Evolutionary conservation across 2,329 filamentous ascomycete species (phyloP), one percentile per base, ranked within the genome.

Genomic region (Seiridium cupressi): DNA sequence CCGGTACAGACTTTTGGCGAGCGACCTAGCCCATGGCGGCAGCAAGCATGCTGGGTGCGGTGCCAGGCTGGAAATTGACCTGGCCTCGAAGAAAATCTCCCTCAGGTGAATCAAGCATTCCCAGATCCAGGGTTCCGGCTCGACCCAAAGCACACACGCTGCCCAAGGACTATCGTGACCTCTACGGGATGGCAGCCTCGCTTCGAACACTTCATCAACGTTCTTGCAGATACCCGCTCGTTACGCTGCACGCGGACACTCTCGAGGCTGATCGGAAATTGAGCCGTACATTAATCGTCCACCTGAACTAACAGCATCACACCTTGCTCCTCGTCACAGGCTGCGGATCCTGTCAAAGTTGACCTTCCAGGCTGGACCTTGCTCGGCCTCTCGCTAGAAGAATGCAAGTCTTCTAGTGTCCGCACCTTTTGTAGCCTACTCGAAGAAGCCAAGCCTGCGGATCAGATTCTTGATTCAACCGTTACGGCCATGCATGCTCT

Each of bases 31-130:
- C 31, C 31, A 53, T 10, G 10, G 3, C 13, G 9, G 10, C 32
- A 38, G 31, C 48, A 51, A 42, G 34, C 35, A 36, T 36, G 38
- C 7, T 55, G 40, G n/a, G 38, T 55, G 44, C 38, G 36, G 36
- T 57, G 47, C 42, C 54, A 57, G 13, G 31, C 34, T 55, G 42
- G 31, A 46, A 44, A 57, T 36, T 34, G 18, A 46, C 49, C 49
- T 13, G 49, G 38, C 72, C 26, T 32, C 8, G 7, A 31, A 44
- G 32, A 42, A 47, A 57, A 57, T 57, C 54, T 57, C 54, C 54
- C 54, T 57, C 54, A 57, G 54, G 54, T 57, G 54, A 57, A 48
- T 55, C 26, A 55, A 44, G n/a, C 32, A 53, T 35, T 53, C 40
- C 49, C 49, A 36, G 8, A 32, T 36, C 49, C 49, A 32, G 49